Evolutionary conservation across 352 stramenopile species (phyloP), one percentile per base, ranked within the genome.

Genomic region (Pythium aphanidermatum): DNA sequence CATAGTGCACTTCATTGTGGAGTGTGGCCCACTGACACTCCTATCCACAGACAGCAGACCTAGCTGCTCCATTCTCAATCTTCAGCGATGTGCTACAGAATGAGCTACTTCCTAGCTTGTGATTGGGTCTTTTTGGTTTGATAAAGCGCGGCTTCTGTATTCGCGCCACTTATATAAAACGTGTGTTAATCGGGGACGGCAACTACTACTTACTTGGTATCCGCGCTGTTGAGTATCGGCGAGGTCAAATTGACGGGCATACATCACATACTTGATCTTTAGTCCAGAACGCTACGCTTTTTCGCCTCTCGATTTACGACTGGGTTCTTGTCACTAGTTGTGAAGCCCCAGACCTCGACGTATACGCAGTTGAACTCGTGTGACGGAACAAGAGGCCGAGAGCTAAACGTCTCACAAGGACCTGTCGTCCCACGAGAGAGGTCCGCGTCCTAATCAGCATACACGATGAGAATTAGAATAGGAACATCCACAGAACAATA

Each of bases 321-420:
- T 26, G 58, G 48, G 5, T 64, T 60, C 44, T 76, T 82, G 43
- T 87, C 74, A 31, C 66, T 64, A 10, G 63, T 72, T 21, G 75
- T 87, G 54, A 94, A 95, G 5, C 77, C 79, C 82, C 84, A 95
- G 6, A 95, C 45, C 48, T 95, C 84, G 16, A 95, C 68, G 44
- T 90, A 66, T 10, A 92, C 60, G 38, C 66, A 86, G 35, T 64
- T 61, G 65, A 96, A 96, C 42, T 92, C 74, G 19, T 91, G 82
- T 10, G 74, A 68, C 19, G 70, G 67, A 13, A 80, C 76, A 23
- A 96, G 70, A 33, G 85, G 80, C 30, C 78, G 74, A 10, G 70
- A 92, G 46, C 71, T 77, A 42, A 94, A 96, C 13, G 86, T 96
- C 51, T 95, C 83, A 51, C 82, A 95, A 5, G 78, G 68, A 0